These are phyloP conservation scores for Albizia julibrissin DNA, from an alignment of 306 rosid species.

Conservation along the genomic window DNA sequence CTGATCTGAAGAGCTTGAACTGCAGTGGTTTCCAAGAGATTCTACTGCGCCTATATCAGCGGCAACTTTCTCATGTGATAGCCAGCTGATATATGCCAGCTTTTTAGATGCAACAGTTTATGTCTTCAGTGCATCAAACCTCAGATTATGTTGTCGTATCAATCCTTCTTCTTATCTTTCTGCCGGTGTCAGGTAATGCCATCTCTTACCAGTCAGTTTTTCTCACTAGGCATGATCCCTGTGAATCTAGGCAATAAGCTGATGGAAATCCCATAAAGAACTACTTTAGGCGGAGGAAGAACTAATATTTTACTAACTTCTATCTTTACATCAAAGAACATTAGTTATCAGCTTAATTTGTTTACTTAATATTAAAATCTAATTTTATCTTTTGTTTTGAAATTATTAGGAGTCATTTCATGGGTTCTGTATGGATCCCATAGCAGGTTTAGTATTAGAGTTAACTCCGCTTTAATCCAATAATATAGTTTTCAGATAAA, in stretches of 20 bases:
- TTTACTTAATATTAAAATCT: neutral
- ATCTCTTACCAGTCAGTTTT: constrained; percentile 4
- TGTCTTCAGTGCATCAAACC: constrained; percentile 76
- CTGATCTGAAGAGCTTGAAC: constrained; percentile 30
- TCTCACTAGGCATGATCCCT: constrained; percentile 14
- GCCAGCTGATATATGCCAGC: constrained; percentile 90
- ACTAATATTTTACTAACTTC: neutral
- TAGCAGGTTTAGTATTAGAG: neutral
- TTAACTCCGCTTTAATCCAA: neutral
- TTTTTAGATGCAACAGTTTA: constrained; percentile 81
- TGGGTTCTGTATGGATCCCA: neutral
- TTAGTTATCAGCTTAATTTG: neutral
- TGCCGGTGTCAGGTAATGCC: constrained; percentile 71
- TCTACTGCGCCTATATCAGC: constrained; percentile 89
- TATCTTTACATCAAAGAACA: neutral
- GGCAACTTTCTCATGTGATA: constrained; percentile 97
- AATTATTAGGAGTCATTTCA: neutral
- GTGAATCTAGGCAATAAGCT: neutral
- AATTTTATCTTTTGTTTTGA: neutral
- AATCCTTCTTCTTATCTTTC: constrained; percentile 84
- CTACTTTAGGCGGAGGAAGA: neutral
- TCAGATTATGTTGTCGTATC: constrained; percentile 84
- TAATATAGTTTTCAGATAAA: neutral
- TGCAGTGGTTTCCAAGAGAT: constrained; percentile 79
- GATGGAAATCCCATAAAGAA: neutral